Conservation (phyloP, 208 protist genomes). For the Acanthamoeba comandoni region DNA sequence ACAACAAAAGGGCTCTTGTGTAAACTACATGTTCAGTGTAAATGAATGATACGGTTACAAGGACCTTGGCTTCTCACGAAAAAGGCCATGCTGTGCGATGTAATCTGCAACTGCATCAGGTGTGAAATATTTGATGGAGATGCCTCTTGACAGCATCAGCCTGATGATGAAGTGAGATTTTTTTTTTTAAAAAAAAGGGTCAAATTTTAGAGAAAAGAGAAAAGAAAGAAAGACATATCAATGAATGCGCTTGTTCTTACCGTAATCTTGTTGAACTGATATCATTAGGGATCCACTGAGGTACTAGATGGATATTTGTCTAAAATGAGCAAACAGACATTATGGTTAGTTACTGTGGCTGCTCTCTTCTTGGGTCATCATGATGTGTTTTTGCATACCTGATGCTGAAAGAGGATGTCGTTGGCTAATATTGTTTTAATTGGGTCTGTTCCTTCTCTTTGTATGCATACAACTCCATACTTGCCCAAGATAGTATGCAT, state of each 20-base stretch:
- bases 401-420: constrained; percentile 56
- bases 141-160: neutral
- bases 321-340: neutral
- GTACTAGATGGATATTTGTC: constrained; percentile 50
- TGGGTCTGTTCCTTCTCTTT: constrained; percentile 51
- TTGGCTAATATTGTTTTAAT: constrained; percentile 46
- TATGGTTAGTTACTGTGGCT: neutral
- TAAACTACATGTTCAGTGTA: too few species aligned
- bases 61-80: too few species aligned
- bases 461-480: constrained; percentile 71
- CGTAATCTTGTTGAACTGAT: constrained; percentile 64
- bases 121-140: constrained; percentile 67
- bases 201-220: neutral
- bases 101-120: constrained; percentile 63
- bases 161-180: neutral
- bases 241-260: neutral
- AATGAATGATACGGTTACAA: too few species aligned
- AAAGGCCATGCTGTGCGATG: neutral
- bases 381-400: neutral
- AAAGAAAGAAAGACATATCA: constrained; percentile 1
- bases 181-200: neutral
- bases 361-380: too few species aligned
- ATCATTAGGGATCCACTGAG: constrained; percentile 54
- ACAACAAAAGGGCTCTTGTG: too few species aligned
- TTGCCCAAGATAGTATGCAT: constrained; percentile 58